Conservation (phyloP, 805 yeast species). For the Cephaloascus albidus region DNA sequence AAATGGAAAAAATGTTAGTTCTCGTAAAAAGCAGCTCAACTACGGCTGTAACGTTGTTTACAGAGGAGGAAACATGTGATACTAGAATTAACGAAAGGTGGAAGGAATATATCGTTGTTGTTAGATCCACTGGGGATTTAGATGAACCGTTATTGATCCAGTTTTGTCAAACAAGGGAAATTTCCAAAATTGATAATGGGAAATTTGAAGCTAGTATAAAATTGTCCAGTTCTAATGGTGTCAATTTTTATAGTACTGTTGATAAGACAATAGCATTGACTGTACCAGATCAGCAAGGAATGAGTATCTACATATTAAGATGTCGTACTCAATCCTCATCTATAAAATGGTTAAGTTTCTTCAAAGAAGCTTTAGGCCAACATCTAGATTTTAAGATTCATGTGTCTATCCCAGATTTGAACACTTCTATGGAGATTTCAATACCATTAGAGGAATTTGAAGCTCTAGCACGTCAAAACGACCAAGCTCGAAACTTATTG, state of each 20-base stretch:
- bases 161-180: constrained; percentile 41
- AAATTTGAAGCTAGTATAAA: constrained; percentile 13
- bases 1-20: constrained; percentile 62
- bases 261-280: constrained; percentile 64
- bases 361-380: constrained; percentile 37
- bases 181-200: constrained; percentile 11
- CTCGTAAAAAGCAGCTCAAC: constrained; percentile 36
- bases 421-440: constrained; percentile 31
- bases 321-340: constrained; percentile 45
- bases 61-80: constrained; percentile 42
- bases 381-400: constrained; percentile 15
- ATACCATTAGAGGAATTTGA: constrained; percentile 27
- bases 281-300: constrained; percentile 12
- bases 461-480: background rate
- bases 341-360: constrained; percentile 53
- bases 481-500: background rate
- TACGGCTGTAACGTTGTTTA: constrained; percentile 14
- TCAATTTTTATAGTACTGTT: constrained; percentile 50
- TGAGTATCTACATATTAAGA: constrained; percentile 41
- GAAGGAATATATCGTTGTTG: constrained; percentile 71
- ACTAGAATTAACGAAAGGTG: constrained; percentile 61
- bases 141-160: constrained; percentile 52
- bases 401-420: constrained; percentile 35
- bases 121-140: constrained; percentile 47
- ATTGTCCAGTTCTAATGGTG: constrained; percentile 16